These are phyloP conservation scores for Fusarium sp. DNA, from an alignment of 2,329 filamentous ascomycete genomes.

Conservation along the genomic window DNA sequence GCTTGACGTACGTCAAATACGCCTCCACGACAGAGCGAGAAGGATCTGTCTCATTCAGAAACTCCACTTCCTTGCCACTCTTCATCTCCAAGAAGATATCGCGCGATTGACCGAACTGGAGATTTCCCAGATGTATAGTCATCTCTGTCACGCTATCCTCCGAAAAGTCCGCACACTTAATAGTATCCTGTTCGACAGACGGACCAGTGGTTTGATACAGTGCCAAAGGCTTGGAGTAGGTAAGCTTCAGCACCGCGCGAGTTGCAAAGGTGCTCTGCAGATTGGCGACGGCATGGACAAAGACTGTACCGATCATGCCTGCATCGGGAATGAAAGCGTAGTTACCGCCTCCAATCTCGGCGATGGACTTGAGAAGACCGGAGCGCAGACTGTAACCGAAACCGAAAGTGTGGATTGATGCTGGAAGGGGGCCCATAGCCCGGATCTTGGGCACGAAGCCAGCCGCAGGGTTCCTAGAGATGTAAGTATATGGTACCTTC, in stretches of 20 bases:
- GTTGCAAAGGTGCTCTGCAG: constrained; percentile 69
- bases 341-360: constrained; percentile 67
- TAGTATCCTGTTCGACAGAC: constrained; percentile 52
- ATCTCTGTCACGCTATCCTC: constrained; percentile 45
- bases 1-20: constrained; percentile 51
- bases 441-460: constrained; percentile 68
- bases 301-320: constrained; percentile 72
- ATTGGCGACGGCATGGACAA: constrained; percentile 71
- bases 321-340: constrained; percentile 72
- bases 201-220: constrained; percentile 56
- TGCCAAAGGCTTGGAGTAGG: constrained; percentile 51
- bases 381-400: constrained; percentile 54
- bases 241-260: constrained; percentile 57
- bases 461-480: constrained; percentile 56
- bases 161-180: constrained; percentile 21
- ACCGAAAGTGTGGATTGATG: constrained; percentile 56
- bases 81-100: constrained; percentile 62
- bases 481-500: no score
- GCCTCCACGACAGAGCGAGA: constrained; percentile 48
- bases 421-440: constrained; percentile 54
- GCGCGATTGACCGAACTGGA: constrained; percentile 71
- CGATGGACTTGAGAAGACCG: constrained; percentile 68
- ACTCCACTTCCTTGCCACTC: constrained; percentile 31
- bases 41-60: background rate
- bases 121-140: constrained; percentile 59